phyloP scores from a whole-genome alignment of 306 rosid genomes.

The Prosopis cineraria region DNA sequence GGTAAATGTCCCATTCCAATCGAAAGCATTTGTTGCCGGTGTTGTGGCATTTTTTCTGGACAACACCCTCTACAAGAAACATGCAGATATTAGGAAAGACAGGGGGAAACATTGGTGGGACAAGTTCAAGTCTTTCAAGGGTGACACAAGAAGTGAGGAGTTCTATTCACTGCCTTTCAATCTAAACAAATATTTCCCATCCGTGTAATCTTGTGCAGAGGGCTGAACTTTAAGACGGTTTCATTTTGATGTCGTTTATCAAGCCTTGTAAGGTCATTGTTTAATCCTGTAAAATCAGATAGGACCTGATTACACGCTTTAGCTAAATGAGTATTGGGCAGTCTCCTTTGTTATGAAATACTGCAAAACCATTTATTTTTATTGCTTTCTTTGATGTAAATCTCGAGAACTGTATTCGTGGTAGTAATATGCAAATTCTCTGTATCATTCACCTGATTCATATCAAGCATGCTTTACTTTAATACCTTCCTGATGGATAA shows the following conservation, averaged over 20 bases:
- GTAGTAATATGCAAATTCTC: constrained; percentile 42
- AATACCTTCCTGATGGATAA: background rate
- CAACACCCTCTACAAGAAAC: constrained; percentile 68
- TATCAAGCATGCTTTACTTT: background rate
- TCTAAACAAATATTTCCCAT: constrained; percentile 94
- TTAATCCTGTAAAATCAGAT: constrained; percentile 32
- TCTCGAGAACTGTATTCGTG: constrained; percentile 45
- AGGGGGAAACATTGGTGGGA: constrained; percentile 98
- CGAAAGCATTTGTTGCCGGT: constrained; percentile 92
- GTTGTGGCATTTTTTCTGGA: constrained; percentile 81
- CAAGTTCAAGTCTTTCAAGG: constrained; percentile 79
- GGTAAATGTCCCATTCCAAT: constrained; percentile 90
- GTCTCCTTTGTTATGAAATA: constrained; percentile 45
- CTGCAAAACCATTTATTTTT: constrained; percentile 43
- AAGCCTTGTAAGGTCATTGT: constrained; percentile 16
- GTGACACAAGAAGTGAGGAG: constrained; percentile 85
- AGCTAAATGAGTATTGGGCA: constrained; percentile 38
- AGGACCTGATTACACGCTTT: constrained; percentile 35
- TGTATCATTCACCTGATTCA: constrained; percentile 26
- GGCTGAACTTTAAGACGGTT: constrained; percentile 22
- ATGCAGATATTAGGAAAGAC: constrained; percentile 61
- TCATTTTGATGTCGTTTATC: constrained; percentile 31
- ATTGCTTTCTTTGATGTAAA: constrained; percentile 57
- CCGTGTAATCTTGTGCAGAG: constrained; percentile 55
- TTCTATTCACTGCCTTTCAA: constrained; percentile 93